Percentiles rank a stretch among this genome's conserved stretches.
phyloP scores from a whole-genome alignment of 23 red algal genomes.

The Gracilaria domingensis region DNA sequence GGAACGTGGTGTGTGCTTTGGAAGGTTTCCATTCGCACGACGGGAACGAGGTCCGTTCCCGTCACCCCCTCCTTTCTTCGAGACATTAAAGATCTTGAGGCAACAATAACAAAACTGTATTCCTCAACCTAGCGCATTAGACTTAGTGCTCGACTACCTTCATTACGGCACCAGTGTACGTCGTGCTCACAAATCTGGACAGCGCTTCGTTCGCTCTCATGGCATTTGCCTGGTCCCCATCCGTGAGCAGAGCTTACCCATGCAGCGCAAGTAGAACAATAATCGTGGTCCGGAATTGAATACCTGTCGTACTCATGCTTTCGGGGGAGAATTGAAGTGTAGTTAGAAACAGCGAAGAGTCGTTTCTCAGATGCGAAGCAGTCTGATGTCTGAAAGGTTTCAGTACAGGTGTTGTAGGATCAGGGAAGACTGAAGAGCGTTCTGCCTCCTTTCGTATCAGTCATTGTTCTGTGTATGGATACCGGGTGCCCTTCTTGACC shows the following conservation, averaged over 20 bases:
- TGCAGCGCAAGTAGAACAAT: not conserved
- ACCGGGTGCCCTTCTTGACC: no score
- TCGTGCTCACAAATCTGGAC: not conserved
- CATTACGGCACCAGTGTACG: not conserved
- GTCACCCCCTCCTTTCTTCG: no score
- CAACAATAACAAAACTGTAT: no score
- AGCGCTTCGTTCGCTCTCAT: not conserved
- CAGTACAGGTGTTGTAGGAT: not conserved
- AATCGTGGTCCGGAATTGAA: not conserved
- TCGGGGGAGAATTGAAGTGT: not conserved
- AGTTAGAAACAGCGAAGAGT: not conserved
- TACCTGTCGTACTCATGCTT: not conserved
- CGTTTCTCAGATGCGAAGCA: not conserved
- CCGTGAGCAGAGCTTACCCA: not conserved
- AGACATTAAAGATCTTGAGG: no score
- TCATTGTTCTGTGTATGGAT: not conserved
- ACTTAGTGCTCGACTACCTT: not conserved
- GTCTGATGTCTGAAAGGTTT: not conserved
- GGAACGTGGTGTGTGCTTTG: no score
- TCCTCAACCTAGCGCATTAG: no score
- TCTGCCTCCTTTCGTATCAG: slow-evolving; percentile 1
- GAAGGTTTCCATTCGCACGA: no score
- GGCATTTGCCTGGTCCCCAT: not conserved
- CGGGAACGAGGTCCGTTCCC: no score
- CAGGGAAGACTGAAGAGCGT: not conserved